phyloP scores from a whole-genome alignment of 2,329 filamentous ascomycete genomes.

The Fusarium illudens region DNA sequence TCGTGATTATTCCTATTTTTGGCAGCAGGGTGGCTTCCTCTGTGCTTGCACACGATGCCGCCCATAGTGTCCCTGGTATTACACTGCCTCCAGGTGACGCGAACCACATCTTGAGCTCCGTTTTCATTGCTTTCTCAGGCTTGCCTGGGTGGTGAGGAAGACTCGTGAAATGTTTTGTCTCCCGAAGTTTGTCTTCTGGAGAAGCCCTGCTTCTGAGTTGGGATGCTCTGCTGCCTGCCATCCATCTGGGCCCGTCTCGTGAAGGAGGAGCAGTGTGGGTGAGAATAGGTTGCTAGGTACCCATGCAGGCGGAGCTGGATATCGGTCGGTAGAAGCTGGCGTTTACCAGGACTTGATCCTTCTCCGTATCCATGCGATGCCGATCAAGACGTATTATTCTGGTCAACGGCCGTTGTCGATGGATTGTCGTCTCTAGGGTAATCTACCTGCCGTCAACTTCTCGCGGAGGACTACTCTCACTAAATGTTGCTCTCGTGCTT shows the following conservation, averaged over 20 bases:
- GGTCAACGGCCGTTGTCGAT: not conserved
- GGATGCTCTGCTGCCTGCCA: too few species aligned
- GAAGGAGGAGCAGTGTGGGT: too few species aligned
- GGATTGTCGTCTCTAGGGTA: not conserved
- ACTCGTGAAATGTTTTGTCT: not conserved
- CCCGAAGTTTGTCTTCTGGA: too few species aligned
- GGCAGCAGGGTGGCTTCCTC: conserved; percentile 45
- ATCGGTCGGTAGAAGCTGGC: too few species aligned
- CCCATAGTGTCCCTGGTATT: conserved; percentile 53
- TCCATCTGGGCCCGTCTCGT: too few species aligned
- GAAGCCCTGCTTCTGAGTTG: too few species aligned
- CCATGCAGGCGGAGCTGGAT: too few species aligned
- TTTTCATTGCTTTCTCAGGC: conserved; percentile 49
- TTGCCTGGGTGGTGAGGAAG: conserved; percentile 48
- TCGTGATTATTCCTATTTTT: too few species aligned
- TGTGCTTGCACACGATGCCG: conserved; percentile 50
- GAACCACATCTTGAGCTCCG: conserved; percentile 39
- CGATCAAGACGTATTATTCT: not conserved
- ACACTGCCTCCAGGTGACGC: conserved; percentile 54
- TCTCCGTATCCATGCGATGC: too few species aligned
- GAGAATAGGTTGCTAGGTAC: too few species aligned
- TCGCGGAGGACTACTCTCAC: not conserved
- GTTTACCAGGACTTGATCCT: too few species aligned
- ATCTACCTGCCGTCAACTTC: not conserved
- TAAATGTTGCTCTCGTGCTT: not conserved